Evolutionary conservation across 352 stramenopile genomes (phyloP).

Genomic region (Pythium phragmitis): DNA sequence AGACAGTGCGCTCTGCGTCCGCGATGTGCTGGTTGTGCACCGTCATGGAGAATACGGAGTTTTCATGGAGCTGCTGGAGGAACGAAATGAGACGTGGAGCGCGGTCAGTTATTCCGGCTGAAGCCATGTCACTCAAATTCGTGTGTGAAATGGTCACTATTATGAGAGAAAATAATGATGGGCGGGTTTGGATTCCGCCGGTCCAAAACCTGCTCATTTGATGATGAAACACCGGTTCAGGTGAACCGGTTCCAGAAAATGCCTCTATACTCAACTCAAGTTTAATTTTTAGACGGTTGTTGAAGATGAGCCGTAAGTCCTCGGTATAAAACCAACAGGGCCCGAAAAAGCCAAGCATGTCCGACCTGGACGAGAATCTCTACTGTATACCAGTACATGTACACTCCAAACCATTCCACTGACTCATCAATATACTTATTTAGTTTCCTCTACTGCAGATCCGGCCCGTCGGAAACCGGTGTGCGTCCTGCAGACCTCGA

Average conservation of each 20-base stretch:
- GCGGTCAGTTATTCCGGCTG: background rate
- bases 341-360: background rate
- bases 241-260: conserved; percentile 15
- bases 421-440: background rate
- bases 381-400: background rate
- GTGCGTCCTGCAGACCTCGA: background rate
- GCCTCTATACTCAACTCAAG: conserved; percentile 14
- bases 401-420: too few relatives aligned
- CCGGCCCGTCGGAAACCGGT: conserved; percentile 7
- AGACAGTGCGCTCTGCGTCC: conserved; percentile 26
- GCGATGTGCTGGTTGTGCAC: background rate
- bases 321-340: conserved; percentile 11
- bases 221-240: conserved; percentile 8
- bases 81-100: background rate
- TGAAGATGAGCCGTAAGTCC: conserved; percentile 14
- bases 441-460: background rate
- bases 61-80: background rate
- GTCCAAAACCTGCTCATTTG: background rate
- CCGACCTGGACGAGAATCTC: conserved; percentile 5
- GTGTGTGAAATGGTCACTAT: background rate
- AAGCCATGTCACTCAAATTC: conserved; percentile 8
- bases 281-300: background rate
- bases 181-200: conserved; percentile 4
- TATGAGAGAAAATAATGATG: background rate
- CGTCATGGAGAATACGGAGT: background rate